phyloP scores from a whole-genome alignment of 78 protist genomes.

The Tieghemostelium lacteum region DNA sequence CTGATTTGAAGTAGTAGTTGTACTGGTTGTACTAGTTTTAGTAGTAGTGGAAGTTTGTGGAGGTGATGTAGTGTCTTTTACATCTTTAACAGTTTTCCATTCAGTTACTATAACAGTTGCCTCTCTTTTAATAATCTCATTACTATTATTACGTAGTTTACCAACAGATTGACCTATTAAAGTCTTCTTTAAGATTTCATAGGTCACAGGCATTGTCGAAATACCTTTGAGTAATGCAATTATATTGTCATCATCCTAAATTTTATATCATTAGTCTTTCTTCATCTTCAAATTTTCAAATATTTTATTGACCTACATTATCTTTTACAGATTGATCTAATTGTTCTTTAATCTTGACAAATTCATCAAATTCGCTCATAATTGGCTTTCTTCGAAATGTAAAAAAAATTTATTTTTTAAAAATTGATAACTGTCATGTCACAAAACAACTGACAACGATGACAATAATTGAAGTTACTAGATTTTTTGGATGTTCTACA shows the following conservation, averaged over 20 bases:
- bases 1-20: not conserved
- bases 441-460: no score
- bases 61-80: not conserved
- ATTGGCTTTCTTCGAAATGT: no score
- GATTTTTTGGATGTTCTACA: no score
- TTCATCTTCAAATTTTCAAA: not conserved
- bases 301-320: not conserved
- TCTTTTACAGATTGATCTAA: conserved; percentile 21
- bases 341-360: not conserved
- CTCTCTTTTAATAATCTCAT: conserved; percentile 3
- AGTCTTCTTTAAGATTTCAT: conserved; percentile 48
- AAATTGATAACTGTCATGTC: no score
- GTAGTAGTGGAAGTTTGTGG: not conserved
- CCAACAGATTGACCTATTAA: conserved; percentile 57
- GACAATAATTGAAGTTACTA: no score
- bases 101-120: not conserved
- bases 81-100: conserved; percentile 31
- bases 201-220: not conserved
- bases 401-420: no score
- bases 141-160: conserved; percentile 16
- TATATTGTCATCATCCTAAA: not conserved
- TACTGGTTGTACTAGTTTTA: not conserved
- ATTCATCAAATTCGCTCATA: conserved; percentile 12
- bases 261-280: not conserved
- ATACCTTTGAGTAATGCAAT: not conserved